phyloP scores from a whole-genome alignment of 208 protist species.

The Porcisia deanei region DNA sequence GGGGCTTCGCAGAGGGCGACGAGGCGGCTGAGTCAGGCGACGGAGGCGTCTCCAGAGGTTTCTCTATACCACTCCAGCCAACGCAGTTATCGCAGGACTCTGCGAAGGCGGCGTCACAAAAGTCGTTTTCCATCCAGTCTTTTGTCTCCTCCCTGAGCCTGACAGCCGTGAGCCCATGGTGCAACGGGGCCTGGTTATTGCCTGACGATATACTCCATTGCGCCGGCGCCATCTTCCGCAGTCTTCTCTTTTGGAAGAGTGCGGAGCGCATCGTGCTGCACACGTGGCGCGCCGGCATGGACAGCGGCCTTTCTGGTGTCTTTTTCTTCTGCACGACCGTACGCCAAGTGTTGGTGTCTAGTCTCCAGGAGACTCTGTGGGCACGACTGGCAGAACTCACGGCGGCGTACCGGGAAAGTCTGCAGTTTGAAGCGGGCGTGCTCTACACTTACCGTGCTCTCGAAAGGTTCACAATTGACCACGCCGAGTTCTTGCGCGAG shows the following conservation, averaged over 20 bases:
- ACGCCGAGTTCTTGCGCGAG: conserved; percentile 60
- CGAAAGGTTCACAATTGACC: conserved; percentile 58
- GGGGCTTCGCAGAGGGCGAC: neutral
- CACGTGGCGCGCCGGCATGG: conserved; percentile 57
- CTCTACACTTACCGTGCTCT: conserved; percentile 56
- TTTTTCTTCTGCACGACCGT: conserved; percentile 78
- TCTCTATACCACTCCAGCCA: neutral
- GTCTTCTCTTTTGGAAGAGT: conserved; percentile 76
- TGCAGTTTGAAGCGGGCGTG: conserved; percentile 52
- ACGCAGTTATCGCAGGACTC: neutral
- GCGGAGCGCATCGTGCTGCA: conserved; percentile 58
- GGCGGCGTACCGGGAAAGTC: conserved; percentile 36
- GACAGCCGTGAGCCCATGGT: conserved; percentile 15
- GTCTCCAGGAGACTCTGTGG: conserved; percentile 70
- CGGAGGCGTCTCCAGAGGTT: neutral
- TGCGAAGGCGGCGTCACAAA: neutral
- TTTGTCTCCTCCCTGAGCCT: conserved; percentile 27
- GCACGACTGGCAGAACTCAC: conserved; percentile 39
- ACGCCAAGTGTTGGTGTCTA: conserved; percentile 46
- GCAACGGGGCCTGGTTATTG: conserved; percentile 38
- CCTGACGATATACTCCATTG: conserved; percentile 21
- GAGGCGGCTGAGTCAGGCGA: neutral
- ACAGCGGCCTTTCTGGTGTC: conserved; percentile 48
- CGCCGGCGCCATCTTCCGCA: conserved; percentile 47
- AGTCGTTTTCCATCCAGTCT: conserved; percentile 19